Conservation (phyloP, 2,329 filamentous ascomycete species). For the Akanthomyces dipterigenus region DNA sequence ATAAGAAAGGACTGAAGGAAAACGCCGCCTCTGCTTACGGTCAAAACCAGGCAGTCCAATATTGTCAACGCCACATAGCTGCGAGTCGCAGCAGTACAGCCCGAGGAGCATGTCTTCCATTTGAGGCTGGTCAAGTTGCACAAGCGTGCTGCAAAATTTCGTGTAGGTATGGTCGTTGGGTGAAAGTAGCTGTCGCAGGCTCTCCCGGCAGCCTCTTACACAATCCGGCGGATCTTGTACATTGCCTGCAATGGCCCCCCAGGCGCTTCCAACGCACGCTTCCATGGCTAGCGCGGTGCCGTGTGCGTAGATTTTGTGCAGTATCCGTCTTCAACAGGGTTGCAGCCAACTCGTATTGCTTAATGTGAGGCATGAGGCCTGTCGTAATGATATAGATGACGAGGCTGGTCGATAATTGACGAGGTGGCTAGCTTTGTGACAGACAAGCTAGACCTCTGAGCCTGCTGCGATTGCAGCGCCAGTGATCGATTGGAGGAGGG, state of each 20-base stretch:
- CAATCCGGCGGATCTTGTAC: slow-evolving; percentile 8
- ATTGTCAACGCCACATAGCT: slow-evolving; percentile 41
- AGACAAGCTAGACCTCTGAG: background rate
- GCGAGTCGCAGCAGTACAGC: slow-evolving; percentile 47
- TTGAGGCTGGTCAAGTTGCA: slow-evolving; percentile 19
- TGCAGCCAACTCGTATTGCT: slow-evolving; percentile 1
- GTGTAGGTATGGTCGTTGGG: slow-evolving; percentile 22
- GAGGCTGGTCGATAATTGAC: background rate
- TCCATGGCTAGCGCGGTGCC: slow-evolving; percentile 3
- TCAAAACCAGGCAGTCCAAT: slow-evolving; percentile 30
- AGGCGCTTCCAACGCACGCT: slow-evolving; percentile 8
- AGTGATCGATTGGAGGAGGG: background rate
- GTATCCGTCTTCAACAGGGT: slow-evolving; percentile 5
- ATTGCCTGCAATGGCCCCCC: slow-evolving; percentile 9
- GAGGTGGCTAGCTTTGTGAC: background rate
- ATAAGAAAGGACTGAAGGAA: background rate
- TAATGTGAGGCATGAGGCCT: slow-evolving; percentile 6
- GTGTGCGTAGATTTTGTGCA: background rate
- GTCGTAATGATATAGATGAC: background rate
- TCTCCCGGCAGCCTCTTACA: slow-evolving; percentile 11
- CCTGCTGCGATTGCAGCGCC: background rate
- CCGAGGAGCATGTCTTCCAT: slow-evolving; percentile 30
- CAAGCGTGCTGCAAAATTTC: slow-evolving; percentile 26
- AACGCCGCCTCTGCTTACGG: slow-evolving; percentile 26
- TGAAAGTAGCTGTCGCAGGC: slow-evolving; percentile 6